Evolutionary conservation across 805 yeast species (phyloP), one percentile per base, ranked within the genome.

Genomic region (Saccharomyces jurei): DNA sequence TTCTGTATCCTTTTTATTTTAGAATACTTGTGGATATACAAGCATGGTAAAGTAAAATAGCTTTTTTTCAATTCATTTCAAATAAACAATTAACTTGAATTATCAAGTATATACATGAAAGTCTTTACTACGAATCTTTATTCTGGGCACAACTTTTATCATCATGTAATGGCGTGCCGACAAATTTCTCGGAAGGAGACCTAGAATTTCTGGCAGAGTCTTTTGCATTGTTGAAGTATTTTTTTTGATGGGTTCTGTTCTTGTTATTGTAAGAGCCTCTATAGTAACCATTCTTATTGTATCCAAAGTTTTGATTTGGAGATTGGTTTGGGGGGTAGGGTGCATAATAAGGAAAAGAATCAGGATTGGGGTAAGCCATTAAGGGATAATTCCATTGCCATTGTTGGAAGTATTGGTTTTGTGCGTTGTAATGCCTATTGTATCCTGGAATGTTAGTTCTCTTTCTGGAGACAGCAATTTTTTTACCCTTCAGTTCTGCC

Each of bases 401-500:
- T 36, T 36, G 44, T 17, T 36, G 44, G 8, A 36, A 36, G 21
- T 17, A 36, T 74, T 71, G 52, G 73, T 63, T 31, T 69, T 70
- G 44, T 17, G 25, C 2, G 44, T 36, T 36, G 22, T 36, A 17
- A 36, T 41, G 30, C 14, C 60, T 57, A 11, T 56, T 56, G 51
- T 74, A 74, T 3, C 83, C 79, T 1, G 82, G 82, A 26, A 77
- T 60, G 55, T 81, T 81, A 6, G 86, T 81, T 69, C 84, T 74
- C 62, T 82, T 82, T 49, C 67, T 68, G 47, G 74, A 68, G 2
- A 82, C 81, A 47, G 71, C 71, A 32, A 84, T 71, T 26, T 68
- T 74, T 54, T 83, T 72, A 0, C 77, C 81, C 47, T 76, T 72
- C 53, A 84, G 71, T 32, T 63, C 67, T 6, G 73, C 56, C 6